Evolutionary conservation across 2,329 filamentous ascomycete species (phyloP).

Genomic region (Achaetomium macrosporum): DNA sequence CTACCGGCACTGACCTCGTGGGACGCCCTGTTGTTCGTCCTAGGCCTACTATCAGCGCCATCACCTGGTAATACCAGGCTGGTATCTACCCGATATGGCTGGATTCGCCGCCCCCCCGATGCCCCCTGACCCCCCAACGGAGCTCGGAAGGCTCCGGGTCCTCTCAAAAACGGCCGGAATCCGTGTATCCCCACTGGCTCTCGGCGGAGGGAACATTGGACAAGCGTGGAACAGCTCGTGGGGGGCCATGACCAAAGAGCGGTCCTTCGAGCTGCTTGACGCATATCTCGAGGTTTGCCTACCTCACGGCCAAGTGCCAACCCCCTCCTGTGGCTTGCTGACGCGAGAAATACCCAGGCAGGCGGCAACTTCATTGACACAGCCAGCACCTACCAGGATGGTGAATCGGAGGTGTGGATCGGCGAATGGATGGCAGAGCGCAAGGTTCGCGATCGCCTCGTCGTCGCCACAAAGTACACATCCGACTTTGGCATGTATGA

Average conservation of each 20-base stretch:
- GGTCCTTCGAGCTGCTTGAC: slow-evolving; percentile 25
- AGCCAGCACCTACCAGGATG: slow-evolving; percentile 51
- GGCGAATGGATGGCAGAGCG: slow-evolving; percentile 50
- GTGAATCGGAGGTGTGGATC: slow-evolving; percentile 51
- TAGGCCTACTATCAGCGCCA: background rate
- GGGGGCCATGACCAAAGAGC: slow-evolving; percentile 25
- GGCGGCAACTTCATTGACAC: slow-evolving; percentile 68
- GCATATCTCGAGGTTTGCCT: slow-evolving; percentile 15
- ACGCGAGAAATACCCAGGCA: slow-evolving; percentile 15
- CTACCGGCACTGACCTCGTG: no score
- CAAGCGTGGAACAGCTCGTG: slow-evolving; percentile 21
- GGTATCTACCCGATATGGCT: background rate
- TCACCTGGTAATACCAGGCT: no score
- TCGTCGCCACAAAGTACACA: slow-evolving; percentile 52
- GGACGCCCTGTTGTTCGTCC: no score
- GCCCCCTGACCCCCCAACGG: slow-evolving; percentile 30
- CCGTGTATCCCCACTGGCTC: slow-evolving; percentile 46
- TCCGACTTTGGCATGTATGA: slow-evolving; percentile 37
- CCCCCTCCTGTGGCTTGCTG: background rate
- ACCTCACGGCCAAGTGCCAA: no score
- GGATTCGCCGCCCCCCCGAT: background rate
- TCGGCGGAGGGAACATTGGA: slow-evolving; percentile 46
- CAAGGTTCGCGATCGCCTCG: slow-evolving; percentile 47
- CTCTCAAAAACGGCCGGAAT: slow-evolving; percentile 45
- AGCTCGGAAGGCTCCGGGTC: slow-evolving; percentile 48